Conservation (phyloP, 1,284 basidiomycete species). For the Clitocybe nebularis region DNA sequence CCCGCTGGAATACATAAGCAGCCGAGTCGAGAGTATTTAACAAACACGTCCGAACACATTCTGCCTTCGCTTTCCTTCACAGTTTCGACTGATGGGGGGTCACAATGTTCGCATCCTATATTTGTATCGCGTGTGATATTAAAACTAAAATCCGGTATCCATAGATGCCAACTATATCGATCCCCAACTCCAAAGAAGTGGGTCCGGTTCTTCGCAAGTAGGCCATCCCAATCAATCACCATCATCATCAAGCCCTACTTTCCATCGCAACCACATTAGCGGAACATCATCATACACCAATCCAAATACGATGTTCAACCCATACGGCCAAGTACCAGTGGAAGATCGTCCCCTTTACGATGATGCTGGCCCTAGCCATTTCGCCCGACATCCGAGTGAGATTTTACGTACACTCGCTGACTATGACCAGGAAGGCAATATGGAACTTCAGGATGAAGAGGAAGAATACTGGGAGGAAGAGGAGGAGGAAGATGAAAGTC, state of each 20-base stretch:
- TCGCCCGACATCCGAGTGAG: slow-evolving; percentile 31
- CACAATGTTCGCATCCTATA: slow-evolving; percentile 12
- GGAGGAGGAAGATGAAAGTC: slow-evolving; percentile 69
- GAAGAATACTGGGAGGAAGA: slow-evolving; percentile 52
- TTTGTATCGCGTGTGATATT: neutral
- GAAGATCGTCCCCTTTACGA: slow-evolving; percentile 8
- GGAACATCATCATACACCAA: too few relatives aligned
- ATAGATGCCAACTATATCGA: slow-evolving; percentile 13
- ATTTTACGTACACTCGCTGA: slow-evolving; percentile 30
- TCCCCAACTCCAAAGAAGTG: slow-evolving; percentile 11
- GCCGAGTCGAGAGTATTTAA: slow-evolving; percentile 8
- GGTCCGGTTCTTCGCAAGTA: slow-evolving; percentile 13
- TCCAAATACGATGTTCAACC: slow-evolving; percentile 4
- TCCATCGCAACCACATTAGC: slow-evolving; percentile 9
- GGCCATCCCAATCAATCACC: slow-evolving; percentile 9
- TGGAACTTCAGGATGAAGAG: slow-evolving; percentile 12
- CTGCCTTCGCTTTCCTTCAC: slow-evolving; percentile 7
- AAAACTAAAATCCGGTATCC: slow-evolving; percentile 3
- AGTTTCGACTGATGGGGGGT: slow-evolving; percentile 2
- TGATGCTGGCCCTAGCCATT: slow-evolving; percentile 10
- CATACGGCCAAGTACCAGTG: slow-evolving; percentile 6
- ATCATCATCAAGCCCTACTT: slow-evolving; percentile 5
- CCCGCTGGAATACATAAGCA: slow-evolving; percentile 4
- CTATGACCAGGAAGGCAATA: slow-evolving; percentile 23
- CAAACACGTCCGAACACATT: slow-evolving; percentile 1